Percentiles rank a stretch among this genome's conserved stretches.
Conservation (phyloP, 2,329 filamentous ascomycete species). For the Fusarium citri region DNA sequence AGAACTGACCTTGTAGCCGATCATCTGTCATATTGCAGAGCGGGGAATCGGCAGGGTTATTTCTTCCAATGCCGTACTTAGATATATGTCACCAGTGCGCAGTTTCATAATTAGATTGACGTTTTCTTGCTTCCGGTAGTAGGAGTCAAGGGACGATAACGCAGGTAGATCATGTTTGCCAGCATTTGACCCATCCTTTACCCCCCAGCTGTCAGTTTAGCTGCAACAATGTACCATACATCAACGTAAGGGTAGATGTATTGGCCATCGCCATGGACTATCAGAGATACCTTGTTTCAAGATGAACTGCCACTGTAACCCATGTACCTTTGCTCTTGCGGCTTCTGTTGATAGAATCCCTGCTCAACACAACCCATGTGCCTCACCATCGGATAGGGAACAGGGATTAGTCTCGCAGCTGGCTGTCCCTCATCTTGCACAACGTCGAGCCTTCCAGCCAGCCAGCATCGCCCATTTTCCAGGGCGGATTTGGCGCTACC, state of each 20-base stretch:
- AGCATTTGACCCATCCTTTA: not conserved
- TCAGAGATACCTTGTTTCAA: not conserved
- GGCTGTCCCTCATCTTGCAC: not conserved
- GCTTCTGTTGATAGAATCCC: not conserved
- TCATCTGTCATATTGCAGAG: not conserved
- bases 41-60: not conserved
- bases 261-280: accelerated
- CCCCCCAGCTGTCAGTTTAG: not conserved
- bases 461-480: not conserved
- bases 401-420: not conserved
- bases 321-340: not conserved
- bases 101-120: not conserved
- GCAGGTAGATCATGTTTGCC: not conserved
- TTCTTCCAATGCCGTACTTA: not conserved
- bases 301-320: not conserved
- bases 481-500: not conserved
- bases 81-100: not conserved
- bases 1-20: not conserved
- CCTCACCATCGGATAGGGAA: not conserved
- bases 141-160: not conserved
- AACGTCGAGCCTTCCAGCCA: not conserved
- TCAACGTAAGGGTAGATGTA: not conserved
- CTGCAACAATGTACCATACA: not conserved
- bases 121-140: not conserved
- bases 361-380: not conserved